Base-by-base conservation (phyloP, 148 eudicot species). In the Fagopyrum esculentum region DNA sequence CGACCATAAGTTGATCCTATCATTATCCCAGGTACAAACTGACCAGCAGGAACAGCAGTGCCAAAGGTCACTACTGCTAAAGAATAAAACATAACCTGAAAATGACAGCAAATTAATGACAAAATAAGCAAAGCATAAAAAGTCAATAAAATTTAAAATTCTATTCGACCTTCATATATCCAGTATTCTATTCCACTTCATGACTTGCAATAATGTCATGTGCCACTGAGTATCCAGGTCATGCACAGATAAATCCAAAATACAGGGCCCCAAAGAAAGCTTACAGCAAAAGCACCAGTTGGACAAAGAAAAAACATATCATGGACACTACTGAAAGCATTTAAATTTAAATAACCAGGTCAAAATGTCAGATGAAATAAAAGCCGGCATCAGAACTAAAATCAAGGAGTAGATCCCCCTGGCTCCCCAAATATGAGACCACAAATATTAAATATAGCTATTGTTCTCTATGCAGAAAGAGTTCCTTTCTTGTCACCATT, bases 1-100 rank as follows among this genome's bases (percentile, higher is more conserved):
- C 98, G 98, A 19, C 98, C 98, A 79, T 91, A 94, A 40, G 98
- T 94, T 77, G 98, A 94, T 73, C 98, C 98, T 76, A 94, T 94
- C 98, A 94, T 90, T 74, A 94, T 94, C 68, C 98, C 98, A 72
- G 98, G 98, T 76, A 94, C 96, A 87, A 94, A 94, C 79, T 94
- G 98, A 54, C 98, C 98, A 79, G 97, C 98, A 30, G 98, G 98
- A 72, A 94, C 98, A 81, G 98, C 93, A 77, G 98, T 91, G 68
- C 98, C 98, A 85, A 90, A 94, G 15, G 98, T 94, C 71, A 94
- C 87, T 77, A 94, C 98, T 72, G 98, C 97, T 81, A 94, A 82
- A 73, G 87, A 66, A 78, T 91, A 94, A 76, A 94, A 94, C 98
- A 94, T 94, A 78, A 87, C 92, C 98, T 94, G 83, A 73, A 66